phyloP scores from a whole-genome alignment of 306 rosid genomes.

The Begonia masoniana region DNA sequence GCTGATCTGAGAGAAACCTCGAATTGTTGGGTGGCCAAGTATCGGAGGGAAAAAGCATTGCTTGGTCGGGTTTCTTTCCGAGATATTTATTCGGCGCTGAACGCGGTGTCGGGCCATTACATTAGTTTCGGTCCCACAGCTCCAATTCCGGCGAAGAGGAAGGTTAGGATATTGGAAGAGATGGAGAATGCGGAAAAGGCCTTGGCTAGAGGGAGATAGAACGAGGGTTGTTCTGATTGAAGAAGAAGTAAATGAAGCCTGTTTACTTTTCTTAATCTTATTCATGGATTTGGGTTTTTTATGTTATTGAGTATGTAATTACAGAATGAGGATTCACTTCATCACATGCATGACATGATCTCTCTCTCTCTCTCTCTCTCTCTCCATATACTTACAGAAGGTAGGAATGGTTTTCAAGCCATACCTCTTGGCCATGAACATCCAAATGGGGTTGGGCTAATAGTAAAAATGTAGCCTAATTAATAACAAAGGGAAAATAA shows the following conservation, averaged over 20 bases:
- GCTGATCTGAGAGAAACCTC: constrained; percentile 71
- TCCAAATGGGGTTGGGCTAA: too few relatives aligned
- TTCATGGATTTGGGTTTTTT: too few relatives aligned
- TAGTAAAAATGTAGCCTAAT: too few relatives aligned
- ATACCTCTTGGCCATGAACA: too few relatives aligned
- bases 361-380: too few relatives aligned
- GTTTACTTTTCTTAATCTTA: too few relatives aligned
- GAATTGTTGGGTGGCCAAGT: constrained; percentile 90
- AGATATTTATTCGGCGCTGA: constrained; percentile 82
- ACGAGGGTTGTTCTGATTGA: too few relatives aligned
- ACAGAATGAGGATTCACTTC: background rate
- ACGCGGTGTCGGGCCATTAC: constrained; percentile 87
- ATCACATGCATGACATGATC: too few relatives aligned
- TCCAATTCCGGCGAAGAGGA: constrained; percentile 80
- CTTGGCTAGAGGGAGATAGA: constrained; percentile 60
- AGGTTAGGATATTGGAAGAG: constrained; percentile 76
- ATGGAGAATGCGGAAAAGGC: constrained; percentile 80
- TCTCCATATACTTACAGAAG: too few relatives aligned
- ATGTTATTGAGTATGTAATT: background rate
- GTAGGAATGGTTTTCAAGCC: too few relatives aligned
- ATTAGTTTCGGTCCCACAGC: constrained; percentile 92
- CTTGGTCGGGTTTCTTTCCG: constrained; percentile 72
- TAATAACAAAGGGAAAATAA: too few relatives aligned
- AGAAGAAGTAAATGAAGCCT: too few relatives aligned
- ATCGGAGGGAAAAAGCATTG: constrained; percentile 66